Evolutionary conservation across 441 rosid species (phyloP).

Genomic region (Adansonia gregorii): DNA sequence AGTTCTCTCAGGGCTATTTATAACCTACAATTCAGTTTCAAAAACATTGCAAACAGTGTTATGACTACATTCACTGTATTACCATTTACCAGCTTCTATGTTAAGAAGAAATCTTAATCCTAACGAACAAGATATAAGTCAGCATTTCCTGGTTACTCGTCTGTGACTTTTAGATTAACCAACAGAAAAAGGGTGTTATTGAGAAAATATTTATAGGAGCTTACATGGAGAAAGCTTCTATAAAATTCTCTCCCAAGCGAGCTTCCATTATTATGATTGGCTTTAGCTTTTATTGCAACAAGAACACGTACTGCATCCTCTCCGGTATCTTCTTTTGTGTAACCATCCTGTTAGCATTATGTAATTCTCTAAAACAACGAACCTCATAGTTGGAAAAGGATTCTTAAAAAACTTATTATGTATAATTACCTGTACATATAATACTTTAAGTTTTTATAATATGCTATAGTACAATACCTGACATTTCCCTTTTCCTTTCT

Average conservation of each 20-base stretch:
- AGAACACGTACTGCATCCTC: constrained; percentile 66
- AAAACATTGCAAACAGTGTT: not conserved
- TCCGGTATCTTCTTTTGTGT: constrained; percentile 63
- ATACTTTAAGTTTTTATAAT: not conserved
- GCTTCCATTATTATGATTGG: constrained; percentile 46
- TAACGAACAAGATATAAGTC: no score
- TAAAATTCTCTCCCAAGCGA: constrained; percentile 60
- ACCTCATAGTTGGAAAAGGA: not conserved
- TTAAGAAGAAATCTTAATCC: no score
- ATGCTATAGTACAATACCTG: constrained; percentile 44
- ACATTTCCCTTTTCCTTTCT: constrained; percentile 69
- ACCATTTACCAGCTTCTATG: not conserved
- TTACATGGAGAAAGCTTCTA: constrained; percentile 78
- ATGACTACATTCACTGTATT: not conserved
- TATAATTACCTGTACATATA: not conserved
- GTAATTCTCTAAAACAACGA: not conserved
- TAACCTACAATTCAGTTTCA: constrained; percentile 47
- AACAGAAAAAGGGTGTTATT: not conserved
- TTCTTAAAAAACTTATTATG: not conserved
- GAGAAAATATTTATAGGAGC: constrained; percentile 20
- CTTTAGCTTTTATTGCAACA: constrained; percentile 78
- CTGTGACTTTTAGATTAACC: not conserved
- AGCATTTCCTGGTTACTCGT: constrained; percentile 2
- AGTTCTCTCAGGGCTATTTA: constrained; percentile 59
- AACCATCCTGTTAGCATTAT: constrained; percentile 66